phyloP scores from a whole-genome alignment of 2,329 filamentous ascomycete genomes.

The Talaromyces sp. region DNA sequence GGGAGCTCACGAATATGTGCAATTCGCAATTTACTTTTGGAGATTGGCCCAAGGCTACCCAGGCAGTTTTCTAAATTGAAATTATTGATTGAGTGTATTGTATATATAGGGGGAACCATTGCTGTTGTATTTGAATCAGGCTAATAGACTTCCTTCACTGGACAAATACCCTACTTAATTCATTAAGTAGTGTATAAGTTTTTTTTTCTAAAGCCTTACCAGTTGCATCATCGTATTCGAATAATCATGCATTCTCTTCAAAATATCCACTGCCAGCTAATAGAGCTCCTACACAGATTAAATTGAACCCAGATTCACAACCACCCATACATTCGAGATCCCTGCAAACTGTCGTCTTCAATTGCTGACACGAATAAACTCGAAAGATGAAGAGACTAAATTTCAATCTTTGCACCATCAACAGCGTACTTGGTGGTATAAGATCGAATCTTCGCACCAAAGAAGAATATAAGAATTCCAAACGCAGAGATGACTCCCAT shows the following conservation, averaged over 20 bases:
- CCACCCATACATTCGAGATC: background rate
- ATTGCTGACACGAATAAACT: no score
- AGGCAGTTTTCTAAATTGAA: background rate
- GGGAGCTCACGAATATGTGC: conserved; percentile 64
- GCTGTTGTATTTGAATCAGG: background rate
- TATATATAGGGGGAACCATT: background rate
- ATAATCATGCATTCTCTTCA: no score
- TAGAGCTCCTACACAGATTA: no score
- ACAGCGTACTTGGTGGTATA: background rate
- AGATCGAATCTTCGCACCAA: background rate
- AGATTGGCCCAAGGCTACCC: background rate
- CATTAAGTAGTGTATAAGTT: no score
- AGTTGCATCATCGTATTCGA: no score
- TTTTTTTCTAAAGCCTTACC: no score
- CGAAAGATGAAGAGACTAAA: background rate
- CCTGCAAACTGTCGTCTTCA: background rate
- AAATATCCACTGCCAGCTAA: no score
- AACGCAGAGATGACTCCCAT: background rate
- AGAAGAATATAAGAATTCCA: background rate
- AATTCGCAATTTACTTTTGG: conserved; percentile 55
- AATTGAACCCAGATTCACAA: no score
- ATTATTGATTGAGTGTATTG: background rate
- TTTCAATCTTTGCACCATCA: background rate
- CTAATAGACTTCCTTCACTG: background rate
- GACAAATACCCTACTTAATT: no score